Base-by-base conservation (phyloP, 768 basidiomycete species). In the Amanita exitialis region DNA sequence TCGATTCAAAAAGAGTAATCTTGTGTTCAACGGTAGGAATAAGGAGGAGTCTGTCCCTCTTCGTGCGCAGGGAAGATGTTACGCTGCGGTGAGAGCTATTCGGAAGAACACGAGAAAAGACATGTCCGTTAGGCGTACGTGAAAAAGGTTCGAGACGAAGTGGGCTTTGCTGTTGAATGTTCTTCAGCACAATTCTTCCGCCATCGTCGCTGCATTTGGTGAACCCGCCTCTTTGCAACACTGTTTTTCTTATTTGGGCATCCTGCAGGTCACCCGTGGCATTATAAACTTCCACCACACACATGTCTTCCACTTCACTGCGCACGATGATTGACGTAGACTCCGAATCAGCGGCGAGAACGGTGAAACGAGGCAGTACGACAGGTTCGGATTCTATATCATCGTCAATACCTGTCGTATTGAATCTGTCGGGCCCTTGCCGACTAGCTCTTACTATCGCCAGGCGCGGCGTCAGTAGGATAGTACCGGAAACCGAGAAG, bases 311-410 rank as follows among this genome's bases (percentile, higher is more conserved):
- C 2, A 75, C 65, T 52, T 80, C 81, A 59, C 85, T 86, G 37
- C 75, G 74, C 52, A 87, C 69, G n/a, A 74, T 65, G 32, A 74
- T 78, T 1, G 77, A 69, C 9, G 76, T 74, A 10, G 71, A 69
- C 62, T 90, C 84, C 6, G 69, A 66, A 58, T 90, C 82, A 2
- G 83, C 77, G 8, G 82, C 77, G 13, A 86, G 72, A 13, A 89
- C 76, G 15, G 76, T 79, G 58, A 90, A 86, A 12, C 75, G 73
- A 3, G 88, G 88, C 21, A 90, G 61, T 36, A 76, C 66, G 38
- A 88, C 64, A n/a, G 78, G 74, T 36, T 77, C 72, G 7, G 69
- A 64, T 49, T 74, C 74, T 16, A 48, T 18, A 21, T 41, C 49
- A 25, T 32, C 39, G 28, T 68, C 67, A 25, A 48, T 32, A 6